Evolutionary conservation across 352 stramenopile genomes (phyloP).

Genomic region (Phytophthora cactorum): DNA sequence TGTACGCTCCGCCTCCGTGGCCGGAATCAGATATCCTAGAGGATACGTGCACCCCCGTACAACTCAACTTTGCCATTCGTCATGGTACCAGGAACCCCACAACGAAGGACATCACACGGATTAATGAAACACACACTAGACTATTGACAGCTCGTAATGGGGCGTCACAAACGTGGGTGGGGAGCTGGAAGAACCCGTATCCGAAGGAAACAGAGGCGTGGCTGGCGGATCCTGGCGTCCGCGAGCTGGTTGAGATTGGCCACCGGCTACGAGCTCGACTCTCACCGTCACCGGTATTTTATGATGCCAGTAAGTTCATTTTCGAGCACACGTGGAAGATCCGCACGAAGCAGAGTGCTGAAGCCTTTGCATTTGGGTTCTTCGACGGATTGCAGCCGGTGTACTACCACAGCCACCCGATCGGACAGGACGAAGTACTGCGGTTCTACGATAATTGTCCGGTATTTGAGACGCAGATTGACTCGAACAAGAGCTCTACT

Average conservation of each 20-base stretch:
- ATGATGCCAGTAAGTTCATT: constrained; percentile 44
- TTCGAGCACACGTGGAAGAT: constrained; percentile 87
- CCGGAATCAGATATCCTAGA: constrained; percentile 8
- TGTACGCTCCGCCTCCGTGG: constrained; percentile 47
- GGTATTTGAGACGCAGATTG: constrained; percentile 59
- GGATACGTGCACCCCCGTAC: constrained; percentile 49
- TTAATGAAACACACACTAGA: constrained; percentile 46
- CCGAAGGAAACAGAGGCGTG: constrained; percentile 44
- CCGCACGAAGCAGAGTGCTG: constrained; percentile 78
- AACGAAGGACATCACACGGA: constrained; percentile 77
- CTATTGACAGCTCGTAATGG: constrained; percentile 28
- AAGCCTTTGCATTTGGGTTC: constrained; percentile 79
- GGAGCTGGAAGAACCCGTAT: constrained; percentile 63
- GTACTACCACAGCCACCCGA: constrained; percentile 52
- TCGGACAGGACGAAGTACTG: constrained; percentile 66
- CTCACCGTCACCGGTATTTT: constrained; percentile 30
- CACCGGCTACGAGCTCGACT: constrained; percentile 59
- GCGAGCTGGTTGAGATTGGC: constrained; percentile 69
- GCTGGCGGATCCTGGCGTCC: constrained; percentile 62
- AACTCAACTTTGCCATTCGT: constrained; percentile 82
- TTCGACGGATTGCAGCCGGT: constrained; percentile 70
- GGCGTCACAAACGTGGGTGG: constrained; percentile 34
- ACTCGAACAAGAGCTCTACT: constrained; percentile 67
- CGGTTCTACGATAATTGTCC: constrained; percentile 89
- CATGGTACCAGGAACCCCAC: constrained; percentile 84